Conservation (phyloP, 495 filamentous ascomycete species). For the Penicillium cataractarum region DNA sequence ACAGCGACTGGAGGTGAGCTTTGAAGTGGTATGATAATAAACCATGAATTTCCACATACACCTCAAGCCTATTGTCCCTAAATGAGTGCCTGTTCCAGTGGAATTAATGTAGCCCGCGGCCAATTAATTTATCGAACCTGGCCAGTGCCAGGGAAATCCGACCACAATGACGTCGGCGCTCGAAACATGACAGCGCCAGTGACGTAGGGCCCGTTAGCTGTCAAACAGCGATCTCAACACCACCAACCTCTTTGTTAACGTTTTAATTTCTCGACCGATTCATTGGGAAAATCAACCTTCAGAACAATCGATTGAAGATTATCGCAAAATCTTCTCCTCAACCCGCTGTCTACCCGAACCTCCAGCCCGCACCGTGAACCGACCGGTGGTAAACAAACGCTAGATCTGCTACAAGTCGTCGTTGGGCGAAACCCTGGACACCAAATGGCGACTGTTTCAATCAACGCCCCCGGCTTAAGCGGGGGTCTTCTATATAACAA, state of each 20-base stretch:
- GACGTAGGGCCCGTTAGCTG: constrained; percentile 26
- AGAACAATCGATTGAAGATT: background rate
- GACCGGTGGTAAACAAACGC: background rate
- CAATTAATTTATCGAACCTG: constrained; percentile 16
- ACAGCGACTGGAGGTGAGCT: background rate
- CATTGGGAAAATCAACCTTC: background rate
- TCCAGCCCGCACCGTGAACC: background rate
- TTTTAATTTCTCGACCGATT: background rate
- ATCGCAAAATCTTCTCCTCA: constrained; percentile 8
- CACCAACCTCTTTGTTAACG: background rate
- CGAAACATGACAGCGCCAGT: constrained; percentile 15
- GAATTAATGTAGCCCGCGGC: background rate
- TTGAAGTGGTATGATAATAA: background rate
- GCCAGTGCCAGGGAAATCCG: constrained; percentile 15
- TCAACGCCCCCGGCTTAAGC: constrained; percentile 39
- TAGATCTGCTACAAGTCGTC: background rate
- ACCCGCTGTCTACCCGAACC: background rate
- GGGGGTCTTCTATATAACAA: constrained; percentile 47
- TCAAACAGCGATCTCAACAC: constrained; percentile 5
- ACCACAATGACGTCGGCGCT: constrained; percentile 24
- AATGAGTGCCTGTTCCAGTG: background rate
- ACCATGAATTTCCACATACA: background rate
- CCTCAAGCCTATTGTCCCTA: background rate
- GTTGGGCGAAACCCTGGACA: background rate
- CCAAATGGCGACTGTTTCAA: constrained; percentile 44